Evolutionary conservation across 208 protist species (phyloP), one percentile per base, ranked within the genome.

Genomic region (Leishmania arabica): DNA sequence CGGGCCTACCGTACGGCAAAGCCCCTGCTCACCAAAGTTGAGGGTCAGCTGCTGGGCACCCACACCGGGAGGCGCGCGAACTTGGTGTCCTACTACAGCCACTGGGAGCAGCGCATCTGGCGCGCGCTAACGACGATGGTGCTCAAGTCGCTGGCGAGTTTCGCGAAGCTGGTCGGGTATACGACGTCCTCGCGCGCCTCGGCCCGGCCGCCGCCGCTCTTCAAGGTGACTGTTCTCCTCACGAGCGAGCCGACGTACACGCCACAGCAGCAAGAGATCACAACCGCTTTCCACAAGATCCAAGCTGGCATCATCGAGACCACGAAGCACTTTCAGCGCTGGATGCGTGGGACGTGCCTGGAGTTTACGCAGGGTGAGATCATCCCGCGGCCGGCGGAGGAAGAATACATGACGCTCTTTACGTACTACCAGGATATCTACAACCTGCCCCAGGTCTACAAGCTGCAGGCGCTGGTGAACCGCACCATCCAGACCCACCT

Each of bases 81-180:
- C n/a, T 90, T 99, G 75, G 83, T 83, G 31, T 94, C 88, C 73
- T 99, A 99, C 91, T 99, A 99, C 88, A 75, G 83, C 31, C 91
- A 99, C 90, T 99, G 99, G 99, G 98, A 99, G 89, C 84, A 92
- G 53, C 85, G 96, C 64, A 96, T 99, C 79, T 99, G 96, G 94
- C 88, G 92, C 45, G 98, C 98, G 2, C 90, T 99, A 51, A 93
- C 87, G 40, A 86, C 88, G 80, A 98, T 99, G 90, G 97, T 99
- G 27, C 83, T 98, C 31, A 85, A 77, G 62, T 98, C 97, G 21
- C 90, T 99, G 34, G 78, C 79, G 31, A 76, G 84, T 21, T 98
- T 99, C 73, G 91, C 92, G 42, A 96, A 96, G 83, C 90, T 99
- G 77, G 84, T 99, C 15, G 93, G 95, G 51, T 95, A 97, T 85